Conservation (phyloP, 306 rosid species). For the Medicago lupulina region DNA sequence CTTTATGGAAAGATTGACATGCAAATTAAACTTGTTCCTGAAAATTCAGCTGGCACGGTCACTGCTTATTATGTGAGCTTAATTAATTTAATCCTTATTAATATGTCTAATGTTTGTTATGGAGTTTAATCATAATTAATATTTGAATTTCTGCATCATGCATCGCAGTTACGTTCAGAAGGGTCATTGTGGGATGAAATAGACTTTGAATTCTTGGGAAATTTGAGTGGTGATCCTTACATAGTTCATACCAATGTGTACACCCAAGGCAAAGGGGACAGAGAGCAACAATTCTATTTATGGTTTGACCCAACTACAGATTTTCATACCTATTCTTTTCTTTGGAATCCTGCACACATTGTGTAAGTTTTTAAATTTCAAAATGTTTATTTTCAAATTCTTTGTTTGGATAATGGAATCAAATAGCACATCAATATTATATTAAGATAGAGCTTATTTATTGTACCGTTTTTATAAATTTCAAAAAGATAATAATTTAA, state of each 20-base stretch:
- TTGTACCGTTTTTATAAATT: too few species aligned
- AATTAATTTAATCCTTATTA: neutral
- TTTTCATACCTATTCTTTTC: slow-evolving; percentile 73
- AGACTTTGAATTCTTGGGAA: slow-evolving; percentile 79
- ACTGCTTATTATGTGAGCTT: slow-evolving; percentile 62
- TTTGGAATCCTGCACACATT: slow-evolving; percentile 65
- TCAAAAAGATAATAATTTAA: too few species aligned
- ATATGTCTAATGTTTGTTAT: neutral
- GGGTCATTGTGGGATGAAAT: slow-evolving; percentile 63
- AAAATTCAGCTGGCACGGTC: slow-evolving; percentile 76
- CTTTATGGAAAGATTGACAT: slow-evolving; percentile 59
- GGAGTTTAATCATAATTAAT: neutral
- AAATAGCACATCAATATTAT: too few species aligned
- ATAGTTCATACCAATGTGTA: slow-evolving; percentile 69
- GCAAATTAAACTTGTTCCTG: slow-evolving; percentile 72
- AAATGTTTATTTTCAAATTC: too few species aligned
- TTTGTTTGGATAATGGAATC: too few species aligned
- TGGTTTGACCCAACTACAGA: slow-evolving; percentile 83
- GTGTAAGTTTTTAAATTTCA: slow-evolving; percentile 51
- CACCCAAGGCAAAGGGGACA: slow-evolving; percentile 68
- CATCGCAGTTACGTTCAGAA: slow-evolving; percentile 47
- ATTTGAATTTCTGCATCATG: slow-evolving; percentile 1
- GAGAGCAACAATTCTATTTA: slow-evolving; percentile 71
- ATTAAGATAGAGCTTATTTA: too few species aligned
- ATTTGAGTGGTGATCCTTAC: slow-evolving; percentile 72